phyloP scores from a whole-genome alignment of 306 rosid genomes.

The Malus sieversii region DNA sequence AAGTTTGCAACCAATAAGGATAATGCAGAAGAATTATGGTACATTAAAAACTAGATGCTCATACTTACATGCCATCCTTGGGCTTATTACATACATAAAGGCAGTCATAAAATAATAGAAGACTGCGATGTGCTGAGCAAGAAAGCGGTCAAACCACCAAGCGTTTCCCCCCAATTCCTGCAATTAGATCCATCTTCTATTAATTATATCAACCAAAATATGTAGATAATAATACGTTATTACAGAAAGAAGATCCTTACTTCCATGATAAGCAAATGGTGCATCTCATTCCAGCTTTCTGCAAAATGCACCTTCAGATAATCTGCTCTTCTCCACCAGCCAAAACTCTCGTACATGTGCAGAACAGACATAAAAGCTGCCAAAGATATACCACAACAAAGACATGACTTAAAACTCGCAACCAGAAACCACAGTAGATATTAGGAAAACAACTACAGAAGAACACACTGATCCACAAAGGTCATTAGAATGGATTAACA shows the following conservation, averaged over 20 bases:
- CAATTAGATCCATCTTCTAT: conserved; percentile 23
- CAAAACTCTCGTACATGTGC: conserved; percentile 92
- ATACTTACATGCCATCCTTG: conserved; percentile 97
- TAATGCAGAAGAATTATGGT: background rate
- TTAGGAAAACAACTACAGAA: background rate
- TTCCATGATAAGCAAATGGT: conserved; percentile 98
- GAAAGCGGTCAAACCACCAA: conserved; percentile 98
- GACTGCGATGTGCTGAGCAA: conserved; percentile 86
- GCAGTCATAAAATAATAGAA: conserved; percentile 75
- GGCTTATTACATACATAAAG: conserved; percentile 74
- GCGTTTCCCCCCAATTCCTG: conserved; percentile 97
- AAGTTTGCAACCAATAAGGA: background rate
- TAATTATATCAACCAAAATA: conserved; percentile 4
- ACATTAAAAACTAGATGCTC: conserved; percentile 6
- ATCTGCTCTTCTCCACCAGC: conserved; percentile 99
- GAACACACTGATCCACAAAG: background rate
- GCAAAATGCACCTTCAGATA: conserved; percentile 98
- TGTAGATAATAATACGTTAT: conserved; percentile 1
- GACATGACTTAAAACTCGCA: conserved; percentile 1
- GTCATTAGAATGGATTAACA: background rate
- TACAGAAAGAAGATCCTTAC: conserved; percentile 22
- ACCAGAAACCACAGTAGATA: background rate
- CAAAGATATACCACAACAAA: conserved; percentile 3
- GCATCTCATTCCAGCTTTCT: conserved; percentile 99
- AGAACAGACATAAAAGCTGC: conserved; percentile 91